These are phyloP conservation scores for Xanthoconium purpureum DNA, from an alignment of 768 basidiomycete species.

Conservation along the genomic window DNA sequence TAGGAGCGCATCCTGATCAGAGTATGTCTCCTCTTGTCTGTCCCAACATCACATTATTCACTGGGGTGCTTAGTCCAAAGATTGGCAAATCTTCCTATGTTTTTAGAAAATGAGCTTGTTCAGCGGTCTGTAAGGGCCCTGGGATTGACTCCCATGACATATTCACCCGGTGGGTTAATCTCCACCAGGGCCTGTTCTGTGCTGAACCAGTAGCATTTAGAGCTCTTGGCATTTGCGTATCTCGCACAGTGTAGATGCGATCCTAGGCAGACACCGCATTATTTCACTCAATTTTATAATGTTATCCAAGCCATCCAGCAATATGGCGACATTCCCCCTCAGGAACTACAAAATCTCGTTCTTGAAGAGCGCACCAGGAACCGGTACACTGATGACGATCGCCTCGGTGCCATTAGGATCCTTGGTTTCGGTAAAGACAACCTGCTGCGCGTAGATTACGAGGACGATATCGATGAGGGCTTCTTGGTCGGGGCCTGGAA, in stretches of 20 bases:
- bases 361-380: conserved; percentile 59
- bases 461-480: conserved; percentile 61
- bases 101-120: conserved; percentile 41
- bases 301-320: conserved; percentile 51
- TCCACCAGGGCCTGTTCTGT: neutral
- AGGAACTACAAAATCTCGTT: conserved; percentile 54
- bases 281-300: conserved; percentile 58
- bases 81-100: conserved; percentile 42
- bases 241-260: conserved; percentile 80
- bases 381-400: conserved; percentile 60
- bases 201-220: conserved; percentile 35
- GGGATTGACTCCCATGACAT: conserved; percentile 66
- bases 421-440: conserved; percentile 70
- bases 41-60: conserved; percentile 1
- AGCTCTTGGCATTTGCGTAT: conserved; percentile 75
- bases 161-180: conserved; percentile 52
- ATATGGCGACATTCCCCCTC: conserved; percentile 44
- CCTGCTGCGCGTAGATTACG: conserved; percentile 63
- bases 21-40: conserved; percentile 41
- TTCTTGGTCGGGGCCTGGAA: conserved; percentile 74
- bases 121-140: conserved; percentile 44
- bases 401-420: conserved; percentile 41
- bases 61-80: conserved; percentile 47
- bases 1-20: conserved; percentile 78
- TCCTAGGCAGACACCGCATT: conserved; percentile 55